These are phyloP conservation scores for Geotrichum klebahnii DNA, from an alignment of 1,139 yeast species.

Conservation along the genomic window DNA sequence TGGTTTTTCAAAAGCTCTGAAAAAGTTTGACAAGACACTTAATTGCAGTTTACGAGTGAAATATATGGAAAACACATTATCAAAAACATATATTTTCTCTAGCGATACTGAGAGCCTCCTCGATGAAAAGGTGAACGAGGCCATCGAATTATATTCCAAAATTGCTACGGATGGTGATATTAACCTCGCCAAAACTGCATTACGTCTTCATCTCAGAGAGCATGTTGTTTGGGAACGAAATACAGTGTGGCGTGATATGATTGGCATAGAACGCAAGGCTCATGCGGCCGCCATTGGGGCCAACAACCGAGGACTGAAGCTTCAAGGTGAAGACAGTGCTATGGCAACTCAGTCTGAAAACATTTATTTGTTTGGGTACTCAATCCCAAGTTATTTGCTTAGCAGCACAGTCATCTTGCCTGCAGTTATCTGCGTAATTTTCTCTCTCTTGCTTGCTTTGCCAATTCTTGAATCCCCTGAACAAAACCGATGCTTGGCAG, in stretches of 20 bases:
- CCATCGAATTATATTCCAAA: slow-evolving; percentile 50
- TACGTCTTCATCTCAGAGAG: slow-evolving; percentile 75
- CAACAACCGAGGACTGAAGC: slow-evolving; percentile 18
- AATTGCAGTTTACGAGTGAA: slow-evolving; percentile 54
- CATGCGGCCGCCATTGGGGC: slow-evolving; percentile 48
- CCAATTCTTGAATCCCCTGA: slow-evolving; percentile 52
- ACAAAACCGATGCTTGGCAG: slow-evolving; percentile 78
- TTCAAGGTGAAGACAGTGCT: slow-evolving; percentile 23
- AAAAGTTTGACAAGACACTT: slow-evolving; percentile 83
- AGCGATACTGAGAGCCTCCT: slow-evolving; percentile 46
- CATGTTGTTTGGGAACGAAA: slow-evolving; percentile 95
- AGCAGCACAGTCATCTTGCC: slow-evolving; percentile 33
- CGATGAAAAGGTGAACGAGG: slow-evolving; percentile 47
- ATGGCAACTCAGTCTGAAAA: slow-evolving; percentile 13
- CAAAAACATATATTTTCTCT: slow-evolving; percentile 46
- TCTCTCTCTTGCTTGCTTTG: slow-evolving; percentile 49
- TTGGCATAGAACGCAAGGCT: slow-evolving; percentile 74
- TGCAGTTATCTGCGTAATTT: slow-evolving; percentile 45
- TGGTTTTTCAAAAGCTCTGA: slow-evolving; percentile 83
- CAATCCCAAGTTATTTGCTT: slow-evolving; percentile 28
- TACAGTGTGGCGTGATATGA: slow-evolving; percentile 96
- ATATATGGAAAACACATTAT: slow-evolving; percentile 40
- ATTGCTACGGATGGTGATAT: slow-evolving; percentile 44
- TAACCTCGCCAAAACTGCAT: slow-evolving; percentile 58
- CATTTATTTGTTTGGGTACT: slow-evolving; percentile 20